Conservation (phyloP, 441 rosid species). For the Cnidoscolus chayamansa region DNA sequence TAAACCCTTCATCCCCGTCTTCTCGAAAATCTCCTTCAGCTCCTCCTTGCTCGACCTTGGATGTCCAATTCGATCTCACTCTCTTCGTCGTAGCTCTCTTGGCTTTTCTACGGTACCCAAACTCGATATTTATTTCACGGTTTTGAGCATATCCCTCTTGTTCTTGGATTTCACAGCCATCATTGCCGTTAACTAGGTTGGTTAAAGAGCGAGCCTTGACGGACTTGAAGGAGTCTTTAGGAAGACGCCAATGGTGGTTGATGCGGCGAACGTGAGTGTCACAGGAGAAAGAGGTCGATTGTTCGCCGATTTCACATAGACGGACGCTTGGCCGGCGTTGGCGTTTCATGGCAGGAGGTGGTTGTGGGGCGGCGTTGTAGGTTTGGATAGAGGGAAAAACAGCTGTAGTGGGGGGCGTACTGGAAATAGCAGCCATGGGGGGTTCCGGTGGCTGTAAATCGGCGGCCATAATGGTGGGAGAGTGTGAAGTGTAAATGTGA, state of each 20-base stretch:
- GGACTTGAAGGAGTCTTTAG: constrained; percentile 46
- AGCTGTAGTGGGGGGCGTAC: constrained; percentile 20
- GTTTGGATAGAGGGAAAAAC: not conserved
- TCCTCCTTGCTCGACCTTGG: constrained; percentile 38
- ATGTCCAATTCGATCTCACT: constrained; percentile 49
- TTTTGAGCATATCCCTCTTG: constrained; percentile 23
- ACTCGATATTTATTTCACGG: constrained; percentile 39
- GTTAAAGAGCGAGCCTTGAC: constrained; percentile 56
- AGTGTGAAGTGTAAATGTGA: not conserved
- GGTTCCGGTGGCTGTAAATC: constrained; percentile 41
- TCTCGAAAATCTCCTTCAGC: constrained; percentile 35
- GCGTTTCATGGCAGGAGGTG: constrained; percentile 40
- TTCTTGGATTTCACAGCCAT: constrained; percentile 30
- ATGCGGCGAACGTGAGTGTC: constrained; percentile 46
- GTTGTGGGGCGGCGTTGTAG: constrained; percentile 26
- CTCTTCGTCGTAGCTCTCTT: constrained; percentile 39
- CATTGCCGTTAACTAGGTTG: constrained; percentile 56
- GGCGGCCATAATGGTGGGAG: constrained; percentile 35
- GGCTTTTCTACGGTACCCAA: constrained; percentile 39
- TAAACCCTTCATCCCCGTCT: constrained; percentile 39
- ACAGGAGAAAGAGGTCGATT: constrained; percentile 29
- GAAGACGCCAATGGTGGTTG: constrained; percentile 42
- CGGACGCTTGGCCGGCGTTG: constrained; percentile 75
- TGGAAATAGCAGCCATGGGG: constrained; percentile 17
- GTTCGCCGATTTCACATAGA: constrained; percentile 70